A percentile compares a stretch with the other conserved stretches of the same genome.
These are phyloP conservation scores for Umbilicus rupestris DNA, from an alignment of 164 flowering plant genomes.

Conservation along the genomic window DNA sequence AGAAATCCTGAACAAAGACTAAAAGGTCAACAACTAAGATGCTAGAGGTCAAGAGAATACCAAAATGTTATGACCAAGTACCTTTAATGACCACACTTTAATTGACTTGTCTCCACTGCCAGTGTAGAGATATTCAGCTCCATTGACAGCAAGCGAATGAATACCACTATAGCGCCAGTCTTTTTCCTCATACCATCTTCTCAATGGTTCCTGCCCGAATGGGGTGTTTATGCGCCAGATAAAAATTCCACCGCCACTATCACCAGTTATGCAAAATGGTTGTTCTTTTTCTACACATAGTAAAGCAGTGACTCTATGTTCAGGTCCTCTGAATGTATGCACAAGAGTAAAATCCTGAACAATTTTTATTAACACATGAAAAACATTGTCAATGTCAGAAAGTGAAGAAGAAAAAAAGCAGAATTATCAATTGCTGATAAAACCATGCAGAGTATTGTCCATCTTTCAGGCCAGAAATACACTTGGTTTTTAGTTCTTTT, in stretches of 20 bases:
- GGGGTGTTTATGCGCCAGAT: slow-evolving; percentile 46
- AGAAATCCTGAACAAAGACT: slow-evolving; percentile 51
- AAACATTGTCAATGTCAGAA: not conserved
- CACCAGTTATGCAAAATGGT: slow-evolving; percentile 74
- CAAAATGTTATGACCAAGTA: slow-evolving; percentile 13
- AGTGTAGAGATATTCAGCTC: slow-evolving; percentile 51
- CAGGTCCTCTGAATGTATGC: slow-evolving; percentile 75
- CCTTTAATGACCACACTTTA: slow-evolving; percentile 88
- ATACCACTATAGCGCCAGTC: slow-evolving; percentile 98
- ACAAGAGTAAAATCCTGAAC: slow-evolving; percentile 71
- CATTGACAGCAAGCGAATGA: slow-evolving; percentile 58
- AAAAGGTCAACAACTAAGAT: not conserved
- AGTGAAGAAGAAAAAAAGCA: not conserved
- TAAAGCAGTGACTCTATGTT: slow-evolving; percentile 64
- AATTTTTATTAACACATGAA: not conserved
- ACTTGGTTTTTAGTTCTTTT: not conserved
- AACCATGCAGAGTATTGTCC: not conserved
- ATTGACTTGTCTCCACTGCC: slow-evolving; percentile 86
- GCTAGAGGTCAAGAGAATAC: not conserved
- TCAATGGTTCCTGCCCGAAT: slow-evolving; percentile 38
- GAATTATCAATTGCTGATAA: not conserved
- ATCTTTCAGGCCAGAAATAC: not conserved
- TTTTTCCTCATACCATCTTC: slow-evolving; percentile 60
- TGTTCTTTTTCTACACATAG: slow-evolving; percentile 41
- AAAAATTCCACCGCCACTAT: slow-evolving; percentile 76